These are phyloP conservation scores for Veloboletus limbatus DNA, from an alignment of 1,284 basidiomycete genomes.

Conservation along the genomic window DNA sequence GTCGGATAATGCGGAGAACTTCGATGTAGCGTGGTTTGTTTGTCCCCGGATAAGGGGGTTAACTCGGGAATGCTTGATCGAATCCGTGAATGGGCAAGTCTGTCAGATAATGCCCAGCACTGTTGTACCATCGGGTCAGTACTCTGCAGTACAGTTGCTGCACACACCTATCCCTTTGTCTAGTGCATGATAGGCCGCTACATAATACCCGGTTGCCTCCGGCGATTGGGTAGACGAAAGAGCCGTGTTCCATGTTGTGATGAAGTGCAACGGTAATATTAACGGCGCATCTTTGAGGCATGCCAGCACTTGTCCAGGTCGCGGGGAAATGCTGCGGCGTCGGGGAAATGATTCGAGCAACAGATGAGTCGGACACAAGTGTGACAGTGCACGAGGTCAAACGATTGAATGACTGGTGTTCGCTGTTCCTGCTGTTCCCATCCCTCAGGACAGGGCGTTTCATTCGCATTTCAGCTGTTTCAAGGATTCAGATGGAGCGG, in stretches of 20 bases:
- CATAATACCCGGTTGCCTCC: constrained; percentile 6
- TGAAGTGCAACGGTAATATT: constrained; percentile 25
- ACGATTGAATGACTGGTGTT: neutral
- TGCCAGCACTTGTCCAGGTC: constrained; percentile 4
- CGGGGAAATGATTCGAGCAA: constrained; percentile 2
- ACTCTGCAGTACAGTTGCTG: neutral
- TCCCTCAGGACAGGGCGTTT: constrained; percentile 4
- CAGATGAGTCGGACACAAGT: constrained; percentile 2
- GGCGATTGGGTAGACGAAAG: constrained; percentile 28
- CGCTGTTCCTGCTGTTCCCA: constrained; percentile 3
- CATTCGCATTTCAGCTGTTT: constrained; percentile 1
- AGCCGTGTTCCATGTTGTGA: constrained; percentile 13
- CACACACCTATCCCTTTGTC: constrained; percentile 13
- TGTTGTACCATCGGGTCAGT: constrained; percentile 1
- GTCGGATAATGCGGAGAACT: constrained; percentile 14
- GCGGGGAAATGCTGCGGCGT: constrained; percentile 1
- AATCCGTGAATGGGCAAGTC: constrained; percentile 13
- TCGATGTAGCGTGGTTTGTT: constrained; percentile 30
- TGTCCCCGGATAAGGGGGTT: constrained; percentile 31
- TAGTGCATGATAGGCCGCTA: constrained; percentile 1
- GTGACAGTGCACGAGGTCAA: constrained; percentile 10
- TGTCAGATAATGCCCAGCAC: constrained; percentile 7
- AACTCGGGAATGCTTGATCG: constrained; percentile 25
- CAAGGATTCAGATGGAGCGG: constrained; percentile 8
- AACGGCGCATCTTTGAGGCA: constrained; percentile 17